phyloP scores from a whole-genome alignment of 805 yeast genomes.

The Tetrapisispora nanseiensis region DNA sequence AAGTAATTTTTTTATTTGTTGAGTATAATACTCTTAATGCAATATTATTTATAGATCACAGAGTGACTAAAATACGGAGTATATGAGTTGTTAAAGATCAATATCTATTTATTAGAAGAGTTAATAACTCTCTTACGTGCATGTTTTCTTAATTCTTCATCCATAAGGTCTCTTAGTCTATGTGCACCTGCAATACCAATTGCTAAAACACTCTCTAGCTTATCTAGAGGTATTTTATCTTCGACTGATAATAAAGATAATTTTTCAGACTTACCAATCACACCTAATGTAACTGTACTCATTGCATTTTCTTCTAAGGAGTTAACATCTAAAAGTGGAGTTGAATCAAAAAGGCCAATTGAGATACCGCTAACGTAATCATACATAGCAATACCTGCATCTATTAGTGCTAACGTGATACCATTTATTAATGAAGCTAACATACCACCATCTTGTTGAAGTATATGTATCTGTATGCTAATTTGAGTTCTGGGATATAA shows the following conservation, averaged over 20 bases:
- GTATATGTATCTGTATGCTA: constrained; percentile 62
- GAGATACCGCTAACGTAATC: constrained; percentile 78
- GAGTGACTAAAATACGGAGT: neutral
- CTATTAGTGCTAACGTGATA: constrained; percentile 78
- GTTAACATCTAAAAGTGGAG: constrained; percentile 75
- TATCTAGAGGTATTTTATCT: constrained; percentile 75
- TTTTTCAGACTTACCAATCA: constrained; percentile 73
- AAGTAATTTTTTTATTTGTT: too few relatives aligned
- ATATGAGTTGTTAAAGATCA: too few relatives aligned
- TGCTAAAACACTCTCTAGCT: constrained; percentile 63
- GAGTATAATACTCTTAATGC: neutral
- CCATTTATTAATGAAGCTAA: constrained; percentile 75
- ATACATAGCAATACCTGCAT: constrained; percentile 91
- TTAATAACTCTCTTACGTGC: constrained; percentile 52
- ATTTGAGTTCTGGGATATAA: constrained; percentile 78
- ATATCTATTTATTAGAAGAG: constrained; percentile 18
- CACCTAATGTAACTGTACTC: constrained; percentile 72
- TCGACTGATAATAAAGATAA: constrained; percentile 69
- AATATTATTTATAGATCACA: neutral
- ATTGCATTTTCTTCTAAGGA: constrained; percentile 75
- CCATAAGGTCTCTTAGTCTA: constrained; percentile 76
- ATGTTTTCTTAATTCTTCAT: constrained; percentile 65
- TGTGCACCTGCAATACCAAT: constrained; percentile 85
- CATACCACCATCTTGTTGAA: constrained; percentile 86
- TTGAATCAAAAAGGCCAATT: constrained; percentile 70